phyloP scores from a whole-genome alignment of 345 rosid species.

The Bruguiera gymnorhiza region DNA sequence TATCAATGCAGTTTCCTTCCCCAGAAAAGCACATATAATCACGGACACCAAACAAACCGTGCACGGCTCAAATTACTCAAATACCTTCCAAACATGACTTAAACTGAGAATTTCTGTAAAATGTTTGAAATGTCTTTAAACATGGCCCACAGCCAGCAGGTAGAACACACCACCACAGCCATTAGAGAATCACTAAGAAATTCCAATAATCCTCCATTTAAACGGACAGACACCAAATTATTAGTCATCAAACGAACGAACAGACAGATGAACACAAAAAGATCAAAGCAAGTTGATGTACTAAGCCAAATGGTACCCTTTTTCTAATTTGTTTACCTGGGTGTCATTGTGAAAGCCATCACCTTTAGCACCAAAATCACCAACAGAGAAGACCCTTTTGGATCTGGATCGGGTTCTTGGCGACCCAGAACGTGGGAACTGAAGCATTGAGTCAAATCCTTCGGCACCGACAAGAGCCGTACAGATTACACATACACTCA shows the following conservation, averaged over 20 bases:
- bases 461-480: slow-evolving; percentile 29
- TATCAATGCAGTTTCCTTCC: neutral
- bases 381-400: slow-evolving; percentile 47
- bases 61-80: neutral
- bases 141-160: too few relatives aligned
- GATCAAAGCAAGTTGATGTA: neutral
- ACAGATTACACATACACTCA: slow-evolving; percentile 7
- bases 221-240: too few relatives aligned
- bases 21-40: neutral
- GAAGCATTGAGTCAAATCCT: slow-evolving; percentile 51
- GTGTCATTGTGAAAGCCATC: slow-evolving; percentile 72
- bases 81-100: neutral
- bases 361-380: slow-evolving; percentile 66
- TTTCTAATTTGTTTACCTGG: slow-evolving; percentile 28
- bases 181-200: too few relatives aligned
- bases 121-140: too few relatives aligned
- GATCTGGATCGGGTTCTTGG: slow-evolving; percentile 42
- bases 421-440: slow-evolving; percentile 50
- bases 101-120: too few relatives aligned
- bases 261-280: neutral
- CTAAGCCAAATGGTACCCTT: neutral
- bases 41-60: neutral
- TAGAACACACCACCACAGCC: too few relatives aligned
- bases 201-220: too few relatives aligned
- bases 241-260: too few relatives aligned